phyloP scores from a whole-genome alignment of 2,329 filamentous ascomycete genomes.

The Aspergillus ruber region DNA sequence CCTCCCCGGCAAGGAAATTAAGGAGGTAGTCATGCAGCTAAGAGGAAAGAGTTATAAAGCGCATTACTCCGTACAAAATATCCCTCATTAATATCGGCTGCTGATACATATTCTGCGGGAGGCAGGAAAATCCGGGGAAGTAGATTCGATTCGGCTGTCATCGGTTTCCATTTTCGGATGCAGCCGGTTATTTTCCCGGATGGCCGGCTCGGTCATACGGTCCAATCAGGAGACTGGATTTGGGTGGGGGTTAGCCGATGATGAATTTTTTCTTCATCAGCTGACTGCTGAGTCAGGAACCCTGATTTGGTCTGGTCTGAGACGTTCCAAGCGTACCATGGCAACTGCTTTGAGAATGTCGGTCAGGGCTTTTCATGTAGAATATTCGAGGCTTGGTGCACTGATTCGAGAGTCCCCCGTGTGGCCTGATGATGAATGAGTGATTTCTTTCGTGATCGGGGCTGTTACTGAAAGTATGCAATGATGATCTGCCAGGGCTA shows the following conservation, averaged over 20 bases:
- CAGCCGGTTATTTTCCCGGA: not conserved
- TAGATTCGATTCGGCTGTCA: not conserved
- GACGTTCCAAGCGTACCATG: too few species aligned
- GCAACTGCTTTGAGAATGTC: too few species aligned
- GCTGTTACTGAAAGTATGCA: not conserved
- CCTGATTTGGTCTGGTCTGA: too few species aligned
- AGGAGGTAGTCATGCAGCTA: not conserved
- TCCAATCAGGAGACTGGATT: too few species aligned
- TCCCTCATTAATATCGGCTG: not conserved
- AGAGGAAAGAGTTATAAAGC: not conserved
- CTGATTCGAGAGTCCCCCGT: too few species aligned
- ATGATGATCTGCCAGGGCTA: not conserved
- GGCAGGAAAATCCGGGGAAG: not conserved
- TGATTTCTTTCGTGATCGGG: not conserved
- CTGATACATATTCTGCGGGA: not conserved
- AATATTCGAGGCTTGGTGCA: too few species aligned
- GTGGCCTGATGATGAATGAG: not conserved
- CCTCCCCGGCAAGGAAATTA: not conserved
- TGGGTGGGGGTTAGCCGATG: too few species aligned
- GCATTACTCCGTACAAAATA: not conserved
- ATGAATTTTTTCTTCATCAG: too few species aligned
- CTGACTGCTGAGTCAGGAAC: too few species aligned
- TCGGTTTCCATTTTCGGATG: not conserved
- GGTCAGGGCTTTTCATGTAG: too few species aligned
- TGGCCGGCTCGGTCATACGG: not conserved